Conservation (phyloP, 2,329 filamentous ascomycete genomes). For the Fusarium napiforme region DNA sequence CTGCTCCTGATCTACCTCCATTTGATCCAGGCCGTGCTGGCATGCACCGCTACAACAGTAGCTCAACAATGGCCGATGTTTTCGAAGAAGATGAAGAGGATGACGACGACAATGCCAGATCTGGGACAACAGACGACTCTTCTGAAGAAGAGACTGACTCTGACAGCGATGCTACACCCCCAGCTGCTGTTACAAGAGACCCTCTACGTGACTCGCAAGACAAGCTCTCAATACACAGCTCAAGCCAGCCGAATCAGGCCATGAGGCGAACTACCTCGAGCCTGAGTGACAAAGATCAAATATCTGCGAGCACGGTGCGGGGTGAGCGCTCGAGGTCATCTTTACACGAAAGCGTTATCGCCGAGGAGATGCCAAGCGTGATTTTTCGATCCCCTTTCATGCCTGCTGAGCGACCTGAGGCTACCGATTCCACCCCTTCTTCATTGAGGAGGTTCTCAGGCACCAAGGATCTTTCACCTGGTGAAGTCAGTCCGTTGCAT, state of each 20-base stretch:
- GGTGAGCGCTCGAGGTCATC: constrained; percentile 62
- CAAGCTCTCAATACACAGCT: constrained; percentile 37
- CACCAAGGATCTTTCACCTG: constrained; percentile 60
- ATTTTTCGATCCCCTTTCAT: constrained; percentile 54
- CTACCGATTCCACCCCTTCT: constrained; percentile 55
- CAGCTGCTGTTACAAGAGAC: constrained; percentile 41
- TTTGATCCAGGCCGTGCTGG: constrained; percentile 72
- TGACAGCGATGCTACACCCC: constrained; percentile 52
- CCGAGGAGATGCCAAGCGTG: constrained; percentile 58
- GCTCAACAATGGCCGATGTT: constrained; percentile 83
- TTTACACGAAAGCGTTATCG: constrained; percentile 62
- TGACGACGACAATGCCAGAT: constrained; percentile 62
- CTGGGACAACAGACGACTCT: constrained; percentile 47
- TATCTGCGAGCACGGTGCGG: constrained; percentile 49
- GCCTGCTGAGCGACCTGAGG: constrained; percentile 48
- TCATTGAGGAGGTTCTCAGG: constrained; percentile 57
- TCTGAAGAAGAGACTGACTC: constrained; percentile 63
- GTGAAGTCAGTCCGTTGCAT: constrained; percentile 61
- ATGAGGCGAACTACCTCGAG: constrained; percentile 60
- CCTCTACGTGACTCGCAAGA: constrained; percentile 40
- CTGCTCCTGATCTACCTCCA: constrained; percentile 80
- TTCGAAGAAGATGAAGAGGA: constrained; percentile 86
- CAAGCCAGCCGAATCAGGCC: constrained; percentile 30
- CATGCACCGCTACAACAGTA: constrained; percentile 71
- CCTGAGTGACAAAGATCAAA: constrained; percentile 53